Evolutionary conservation across 2,329 filamentous ascomycete genomes (phyloP).

Genomic region (Ophiocordyceps sinensis): DNA sequence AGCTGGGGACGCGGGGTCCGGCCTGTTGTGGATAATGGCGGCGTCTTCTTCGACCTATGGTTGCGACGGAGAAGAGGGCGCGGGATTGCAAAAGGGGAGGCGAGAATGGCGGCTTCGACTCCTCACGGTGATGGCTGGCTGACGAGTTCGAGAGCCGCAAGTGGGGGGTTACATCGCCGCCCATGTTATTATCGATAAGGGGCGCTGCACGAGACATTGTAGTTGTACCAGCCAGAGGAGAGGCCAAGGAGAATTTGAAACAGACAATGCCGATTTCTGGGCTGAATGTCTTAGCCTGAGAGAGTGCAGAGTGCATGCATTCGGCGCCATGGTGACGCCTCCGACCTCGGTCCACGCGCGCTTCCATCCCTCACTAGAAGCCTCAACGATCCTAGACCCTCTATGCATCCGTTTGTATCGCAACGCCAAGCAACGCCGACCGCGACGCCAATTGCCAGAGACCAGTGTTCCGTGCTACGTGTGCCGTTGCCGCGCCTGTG

Average conservation of each 20-base stretch:
- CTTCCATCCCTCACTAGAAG: neutral
- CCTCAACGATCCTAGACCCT: neutral
- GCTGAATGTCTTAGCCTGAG: neutral
- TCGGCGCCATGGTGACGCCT: too few species aligned
- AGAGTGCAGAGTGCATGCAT: too few species aligned
- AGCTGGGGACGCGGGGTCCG: neutral
- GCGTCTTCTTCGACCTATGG: constrained; percentile 1
- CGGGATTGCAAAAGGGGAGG: neutral
- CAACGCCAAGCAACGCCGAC: constrained; percentile 22
- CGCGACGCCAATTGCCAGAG: constrained; percentile 8
- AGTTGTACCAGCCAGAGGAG: too few species aligned
- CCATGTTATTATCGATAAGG: neutral
- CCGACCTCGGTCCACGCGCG: neutral
- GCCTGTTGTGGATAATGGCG: neutral
- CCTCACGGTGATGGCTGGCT: neutral
- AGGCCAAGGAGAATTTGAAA: too few species aligned
- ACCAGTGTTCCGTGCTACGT: constrained; percentile 2
- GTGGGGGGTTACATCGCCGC: neutral
- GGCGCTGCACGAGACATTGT: too few species aligned
- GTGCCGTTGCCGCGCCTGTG: constrained; percentile 42
- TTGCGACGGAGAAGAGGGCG: neutral
- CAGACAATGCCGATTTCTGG: neutral
- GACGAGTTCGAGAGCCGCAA: neutral
- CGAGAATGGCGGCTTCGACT: neutral
- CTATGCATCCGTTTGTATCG: neutral